These are phyloP conservation scores for Aspergillus taichungensis DNA, from an alignment of 495 filamentous ascomycete genomes.

Conservation along the genomic window DNA sequence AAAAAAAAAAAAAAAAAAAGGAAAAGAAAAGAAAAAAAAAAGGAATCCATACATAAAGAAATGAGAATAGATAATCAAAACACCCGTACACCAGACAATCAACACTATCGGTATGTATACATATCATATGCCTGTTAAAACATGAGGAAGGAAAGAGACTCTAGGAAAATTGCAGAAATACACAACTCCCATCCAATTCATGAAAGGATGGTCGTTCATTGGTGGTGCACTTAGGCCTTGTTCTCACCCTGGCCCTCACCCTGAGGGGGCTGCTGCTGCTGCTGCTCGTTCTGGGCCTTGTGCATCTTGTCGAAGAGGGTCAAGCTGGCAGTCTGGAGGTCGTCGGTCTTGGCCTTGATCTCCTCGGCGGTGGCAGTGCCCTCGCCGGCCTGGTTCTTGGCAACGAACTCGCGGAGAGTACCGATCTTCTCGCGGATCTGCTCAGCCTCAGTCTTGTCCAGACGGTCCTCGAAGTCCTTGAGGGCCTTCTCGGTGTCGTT, in stretches of 20 bases:
- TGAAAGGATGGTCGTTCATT: conserved; percentile 4
- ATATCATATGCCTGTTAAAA: conserved; percentile 28
- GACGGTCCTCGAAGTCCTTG: conserved; percentile 88
- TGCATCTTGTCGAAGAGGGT: conserved; percentile 99
- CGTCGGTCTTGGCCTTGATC: conserved; percentile 96
- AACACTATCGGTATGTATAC: conserved; percentile 33
- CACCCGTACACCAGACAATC: conserved; percentile 4
- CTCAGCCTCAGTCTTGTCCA: conserved; percentile 94
- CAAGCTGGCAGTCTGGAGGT: conserved; percentile 90
- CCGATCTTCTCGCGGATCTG: conserved; percentile 90
- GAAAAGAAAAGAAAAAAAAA: conserved; percentile 22
- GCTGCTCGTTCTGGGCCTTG: conserved; percentile 77
- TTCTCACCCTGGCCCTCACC: conserved; percentile 68
- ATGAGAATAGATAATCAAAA: conserved; percentile 9
- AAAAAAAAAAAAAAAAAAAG: conserved; percentile 11
- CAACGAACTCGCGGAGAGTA: conserved; percentile 78
- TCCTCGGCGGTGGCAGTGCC: conserved; percentile 73
- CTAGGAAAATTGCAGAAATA: conserved; percentile 16
- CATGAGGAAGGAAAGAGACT: conserved; percentile 19
- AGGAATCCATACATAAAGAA: conserved; percentile 36
- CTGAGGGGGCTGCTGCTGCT: conserved; percentile 39
- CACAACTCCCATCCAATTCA: background rate
- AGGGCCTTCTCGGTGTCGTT: conserved; percentile 98
- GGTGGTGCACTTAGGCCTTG: conserved; percentile 53
- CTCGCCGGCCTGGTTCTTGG: conserved; percentile 92